Evolutionary conservation across 2,329 filamentous ascomycete species (phyloP).

Genomic region (Metarhizium rileyi): DNA sequence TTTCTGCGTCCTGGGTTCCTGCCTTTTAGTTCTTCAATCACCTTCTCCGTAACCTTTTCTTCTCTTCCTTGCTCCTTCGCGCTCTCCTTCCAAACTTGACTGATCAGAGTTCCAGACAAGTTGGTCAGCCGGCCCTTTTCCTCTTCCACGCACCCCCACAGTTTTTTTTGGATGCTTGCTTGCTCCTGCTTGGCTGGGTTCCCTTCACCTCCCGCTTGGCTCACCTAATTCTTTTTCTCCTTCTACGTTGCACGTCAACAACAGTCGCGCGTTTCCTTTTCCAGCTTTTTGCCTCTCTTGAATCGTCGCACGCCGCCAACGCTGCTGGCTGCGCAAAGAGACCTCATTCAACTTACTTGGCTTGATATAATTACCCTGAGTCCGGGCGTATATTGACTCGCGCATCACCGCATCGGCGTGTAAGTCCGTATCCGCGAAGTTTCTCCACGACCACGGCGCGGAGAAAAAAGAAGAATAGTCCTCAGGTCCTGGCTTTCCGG

Average conservation of each 20-base stretch:
- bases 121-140: not conserved
- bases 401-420: constrained; percentile 16
- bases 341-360: constrained; percentile 4
- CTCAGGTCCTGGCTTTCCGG: constrained; percentile 1
- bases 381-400: constrained; percentile 6
- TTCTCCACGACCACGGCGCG: constrained; percentile 4
- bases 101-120: constrained; percentile 1
- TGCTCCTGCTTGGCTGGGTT: constrained; percentile 9
- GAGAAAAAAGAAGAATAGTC: not conserved
- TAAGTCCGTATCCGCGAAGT: constrained; percentile 19
- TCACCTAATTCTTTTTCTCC: constrained; percentile 17
- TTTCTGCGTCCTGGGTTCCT: constrained; percentile 1
- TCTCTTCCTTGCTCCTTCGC: not conserved
- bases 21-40: not conserved
- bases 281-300: constrained; percentile 4
- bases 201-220: constrained; percentile 11
- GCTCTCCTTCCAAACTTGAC: not conserved
- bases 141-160: constrained; percentile 8
- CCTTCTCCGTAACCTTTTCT: not conserved
- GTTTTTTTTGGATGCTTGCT: constrained; percentile 11
- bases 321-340: constrained; percentile 7
- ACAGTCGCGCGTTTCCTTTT: constrained; percentile 11
- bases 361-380: not conserved
- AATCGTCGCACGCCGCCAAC: constrained; percentile 7
- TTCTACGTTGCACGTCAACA: constrained; percentile 15